Evolutionary conservation across 768 basidiomycete genomes (phyloP).

Genomic region (Hericium coralloides): DNA sequence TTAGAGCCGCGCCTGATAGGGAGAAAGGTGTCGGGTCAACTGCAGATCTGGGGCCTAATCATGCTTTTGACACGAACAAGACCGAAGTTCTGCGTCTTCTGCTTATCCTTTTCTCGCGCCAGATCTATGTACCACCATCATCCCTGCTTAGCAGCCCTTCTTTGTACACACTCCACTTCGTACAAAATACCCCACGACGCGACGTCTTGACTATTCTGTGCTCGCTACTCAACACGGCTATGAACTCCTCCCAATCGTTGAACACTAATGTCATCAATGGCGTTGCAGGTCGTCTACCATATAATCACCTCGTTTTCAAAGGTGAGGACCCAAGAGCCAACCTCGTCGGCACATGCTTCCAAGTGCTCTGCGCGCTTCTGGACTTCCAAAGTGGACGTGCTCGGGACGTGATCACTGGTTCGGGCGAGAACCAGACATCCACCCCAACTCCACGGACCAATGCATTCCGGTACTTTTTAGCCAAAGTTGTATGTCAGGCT

Average conservation of each 20-base stretch:
- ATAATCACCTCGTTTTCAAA: slow-evolving; percentile 86
- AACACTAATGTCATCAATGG: slow-evolving; percentile 48
- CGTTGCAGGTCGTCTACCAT: slow-evolving; percentile 74
- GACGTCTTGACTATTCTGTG: slow-evolving; percentile 90
- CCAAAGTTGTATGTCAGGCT: slow-evolving; percentile 63
- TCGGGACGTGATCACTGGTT: slow-evolving; percentile 37
- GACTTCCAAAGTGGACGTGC: slow-evolving; percentile 78
- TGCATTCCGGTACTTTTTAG: slow-evolving; percentile 85
- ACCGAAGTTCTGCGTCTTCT: slow-evolving; percentile 86
- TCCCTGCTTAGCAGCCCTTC: slow-evolving; percentile 66
- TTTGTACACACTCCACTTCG: slow-evolving; percentile 67
- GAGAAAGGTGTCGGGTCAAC: slow-evolving; percentile 94
- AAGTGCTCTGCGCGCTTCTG: slow-evolving; percentile 66
- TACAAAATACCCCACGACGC: slow-evolving; percentile 66
- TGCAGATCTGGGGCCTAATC: slow-evolving; percentile 53
- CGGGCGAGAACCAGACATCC: slow-evolving; percentile 33
- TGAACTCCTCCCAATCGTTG: slow-evolving; percentile 51
- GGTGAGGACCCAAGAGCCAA: slow-evolving; percentile 72
- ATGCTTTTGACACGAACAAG: slow-evolving; percentile 69
- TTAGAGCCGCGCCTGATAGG: slow-evolving; percentile 36
- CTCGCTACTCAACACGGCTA: slow-evolving; percentile 84
- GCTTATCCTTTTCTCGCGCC: slow-evolving; percentile 79
- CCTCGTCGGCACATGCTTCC: slow-evolving; percentile 67
- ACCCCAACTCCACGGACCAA: slow-evolving; percentile 65
- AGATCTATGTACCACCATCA: slow-evolving; percentile 75